Evolutionary conservation across 345 rosid genomes (phyloP), one percentile per base, ranked within the genome.

Genomic region (Acer campestre): DNA sequence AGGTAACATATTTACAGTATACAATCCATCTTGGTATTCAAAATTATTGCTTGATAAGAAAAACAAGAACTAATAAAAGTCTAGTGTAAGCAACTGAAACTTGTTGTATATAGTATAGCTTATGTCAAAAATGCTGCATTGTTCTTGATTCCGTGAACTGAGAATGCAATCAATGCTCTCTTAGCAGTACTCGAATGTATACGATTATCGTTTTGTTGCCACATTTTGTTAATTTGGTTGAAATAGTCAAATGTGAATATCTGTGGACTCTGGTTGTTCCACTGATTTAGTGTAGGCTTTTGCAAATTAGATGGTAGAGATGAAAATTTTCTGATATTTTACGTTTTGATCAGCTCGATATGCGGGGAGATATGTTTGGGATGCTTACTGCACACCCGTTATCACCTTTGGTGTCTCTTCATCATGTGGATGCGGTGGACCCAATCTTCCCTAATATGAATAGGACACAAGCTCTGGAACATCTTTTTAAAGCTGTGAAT

Each of bases 281-380:
- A 46, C 12, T 5, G 35, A 20, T 40, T 35, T 20, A 40, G 8
- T 58, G 5, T 64, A 10, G 23, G 40, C 46, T 56, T 20, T 23
- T 12, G 35, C n/a, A 44, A 67, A 46, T 38, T 49, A 2, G 61
- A 58, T 64, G 67, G 61, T 48, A 51, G 46, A n/a, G 38, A 64
- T 22, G 79, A 20, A 25, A 22, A 53, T 79, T 74, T 74, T 63
- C 38, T 59, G 38, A 46, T 53, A 51, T 64, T 70, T 23, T 64
- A 75, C n/a, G 16, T 56, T 59, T 70, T 77, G 75, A 25, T 22
- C 85, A 95, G 99, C 81, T 93, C 53, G 99, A 93, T 77, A 79
- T 93, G 89, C 85, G 99, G 42, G 98, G 99, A 71, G 84, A 88
- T 83, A 17, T 90, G 82, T 86, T 91, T 81, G 99, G 99, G 56